Evolutionary conservation across 129 eudicot genomes (phyloP).

Genomic region (Calendula officinalis): DNA sequence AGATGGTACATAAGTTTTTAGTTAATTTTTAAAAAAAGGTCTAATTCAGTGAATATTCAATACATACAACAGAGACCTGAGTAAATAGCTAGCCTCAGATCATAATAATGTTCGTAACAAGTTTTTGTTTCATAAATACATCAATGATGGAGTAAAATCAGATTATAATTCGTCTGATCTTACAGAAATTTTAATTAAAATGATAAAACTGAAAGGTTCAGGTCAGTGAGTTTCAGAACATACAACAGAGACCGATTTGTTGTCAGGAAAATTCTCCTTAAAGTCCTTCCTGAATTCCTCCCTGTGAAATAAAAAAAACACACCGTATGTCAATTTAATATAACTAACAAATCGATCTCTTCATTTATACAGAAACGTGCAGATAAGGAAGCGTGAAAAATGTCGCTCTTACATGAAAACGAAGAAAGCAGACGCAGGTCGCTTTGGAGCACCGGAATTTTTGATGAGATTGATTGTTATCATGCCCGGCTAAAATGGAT

Average conservation of each 20-base stretch:
- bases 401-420: conserved; percentile 42
- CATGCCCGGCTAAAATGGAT: too few relatives aligned
- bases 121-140: neutral
- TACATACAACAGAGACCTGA: neutral
- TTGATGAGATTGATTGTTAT: neutral
- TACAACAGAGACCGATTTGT: conserved; percentile 38
- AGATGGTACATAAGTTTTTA: conserved; percentile 1
- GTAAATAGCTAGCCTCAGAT: neutral
- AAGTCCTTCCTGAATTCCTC: conserved; percentile 44
- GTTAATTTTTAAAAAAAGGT: neutral
- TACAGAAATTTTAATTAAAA: neutral
- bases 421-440: conserved; percentile 47
- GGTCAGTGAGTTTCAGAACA: neutral
- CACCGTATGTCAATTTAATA: neutral
- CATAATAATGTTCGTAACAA: neutral
- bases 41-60: neutral
- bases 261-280: conserved; percentile 52
- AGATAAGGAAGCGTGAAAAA: neutral
- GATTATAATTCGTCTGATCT: neutral
- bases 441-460: conserved; percentile 45
- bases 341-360: conserved; percentile 15
- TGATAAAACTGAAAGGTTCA: neutral
- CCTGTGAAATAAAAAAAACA: conserved; percentile 25
- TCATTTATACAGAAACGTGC: neutral
- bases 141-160: neutral